Evolutionary conservation across 345 rosid species (phyloP).

Genomic region (Psidium friedrichsthalianum): DNA sequence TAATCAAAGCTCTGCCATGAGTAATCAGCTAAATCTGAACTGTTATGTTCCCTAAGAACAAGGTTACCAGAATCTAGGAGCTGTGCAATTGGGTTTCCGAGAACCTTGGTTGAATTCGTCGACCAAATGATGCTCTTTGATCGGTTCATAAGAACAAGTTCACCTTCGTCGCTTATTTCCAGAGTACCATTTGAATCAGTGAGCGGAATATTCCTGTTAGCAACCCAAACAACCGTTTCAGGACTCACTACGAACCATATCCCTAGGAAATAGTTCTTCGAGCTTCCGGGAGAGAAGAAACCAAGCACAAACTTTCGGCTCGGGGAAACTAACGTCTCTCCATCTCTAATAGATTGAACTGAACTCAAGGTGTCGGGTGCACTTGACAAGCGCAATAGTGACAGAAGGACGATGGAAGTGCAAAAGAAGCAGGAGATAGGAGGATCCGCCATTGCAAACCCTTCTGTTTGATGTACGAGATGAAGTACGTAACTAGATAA

Average conservation of each 20-base stretch:
- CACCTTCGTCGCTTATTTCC: conserved; percentile 5
- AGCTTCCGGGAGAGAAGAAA: conserved; percentile 2
- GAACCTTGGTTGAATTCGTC: not conserved
- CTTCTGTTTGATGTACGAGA: not conserved
- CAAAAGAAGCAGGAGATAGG: not conserved
- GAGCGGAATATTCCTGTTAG: conserved; percentile 25
- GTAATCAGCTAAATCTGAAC: not conserved
- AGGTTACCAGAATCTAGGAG: conserved; percentile 30
- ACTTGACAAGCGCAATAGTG: not conserved
- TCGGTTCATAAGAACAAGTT: conserved; percentile 1
- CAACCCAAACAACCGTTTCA: conserved; percentile 18
- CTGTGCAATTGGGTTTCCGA: conserved; percentile 6
- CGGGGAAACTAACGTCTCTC: not conserved
- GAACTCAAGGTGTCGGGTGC: not conserved
- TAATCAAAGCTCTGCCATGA: conserved; percentile 27
- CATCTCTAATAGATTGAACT: not conserved
- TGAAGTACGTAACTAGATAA: conserved; percentile 19
- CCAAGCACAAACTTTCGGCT: conserved; percentile 4
- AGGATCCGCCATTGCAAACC: not conserved
- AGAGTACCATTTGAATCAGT: conserved; percentile 3
- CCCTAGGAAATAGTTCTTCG: conserved; percentile 15
- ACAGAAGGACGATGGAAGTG: not conserved
- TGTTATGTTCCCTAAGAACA: not conserved
- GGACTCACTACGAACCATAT: conserved; percentile 18
- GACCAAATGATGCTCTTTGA: conserved; percentile 2